Evolutionary conservation across 1,284 basidiomycete species (phyloP).

Genomic region (Sporisorium scitamineum): DNA sequence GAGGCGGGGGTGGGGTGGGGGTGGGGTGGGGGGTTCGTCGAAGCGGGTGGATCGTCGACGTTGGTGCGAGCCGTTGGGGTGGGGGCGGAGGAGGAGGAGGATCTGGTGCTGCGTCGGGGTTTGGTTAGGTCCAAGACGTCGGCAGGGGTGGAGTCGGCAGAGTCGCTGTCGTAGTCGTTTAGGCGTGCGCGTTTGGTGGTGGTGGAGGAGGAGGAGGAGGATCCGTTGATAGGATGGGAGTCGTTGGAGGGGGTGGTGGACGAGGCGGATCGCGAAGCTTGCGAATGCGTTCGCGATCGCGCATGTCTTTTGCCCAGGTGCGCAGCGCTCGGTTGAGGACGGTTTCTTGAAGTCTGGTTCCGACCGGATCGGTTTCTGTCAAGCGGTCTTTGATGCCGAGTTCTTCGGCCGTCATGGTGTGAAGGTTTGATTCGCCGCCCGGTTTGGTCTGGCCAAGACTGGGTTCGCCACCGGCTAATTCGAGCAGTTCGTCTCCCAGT

Average conservation of each 20-base stretch:
- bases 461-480: slow-evolving; percentile 48
- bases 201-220: too few relatives aligned
- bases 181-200: slow-evolving; percentile 21
- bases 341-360: slow-evolving; percentile 27
- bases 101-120: slow-evolving; percentile 16
- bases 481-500: slow-evolving; percentile 55
- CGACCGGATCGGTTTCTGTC: slow-evolving; percentile 35
- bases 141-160: slow-evolving; percentile 32
- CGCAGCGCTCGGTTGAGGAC: slow-evolving; percentile 35
- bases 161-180: slow-evolving; percentile 47
- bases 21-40: background rate
- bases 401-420: slow-evolving; percentile 54
- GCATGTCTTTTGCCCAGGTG: slow-evolving; percentile 44
- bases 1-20: background rate
- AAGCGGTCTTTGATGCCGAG: slow-evolving; percentile 44
- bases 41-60: slow-evolving; percentile 40
- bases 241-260: background rate
- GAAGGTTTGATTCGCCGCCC: slow-evolving; percentile 23
- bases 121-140: slow-evolving; percentile 19
- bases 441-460: slow-evolving; percentile 12
- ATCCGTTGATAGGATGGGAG: too few relatives aligned
- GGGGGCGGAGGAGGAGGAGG: slow-evolving; percentile 14
- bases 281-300: slow-evolving; percentile 36
- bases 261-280: slow-evolving; percentile 25
- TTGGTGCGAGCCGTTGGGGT: slow-evolving; percentile 7